Evolutionary conservation across 2,329 filamentous ascomycete species (phyloP).

Genomic region (Alternaria consortialis): DNA sequence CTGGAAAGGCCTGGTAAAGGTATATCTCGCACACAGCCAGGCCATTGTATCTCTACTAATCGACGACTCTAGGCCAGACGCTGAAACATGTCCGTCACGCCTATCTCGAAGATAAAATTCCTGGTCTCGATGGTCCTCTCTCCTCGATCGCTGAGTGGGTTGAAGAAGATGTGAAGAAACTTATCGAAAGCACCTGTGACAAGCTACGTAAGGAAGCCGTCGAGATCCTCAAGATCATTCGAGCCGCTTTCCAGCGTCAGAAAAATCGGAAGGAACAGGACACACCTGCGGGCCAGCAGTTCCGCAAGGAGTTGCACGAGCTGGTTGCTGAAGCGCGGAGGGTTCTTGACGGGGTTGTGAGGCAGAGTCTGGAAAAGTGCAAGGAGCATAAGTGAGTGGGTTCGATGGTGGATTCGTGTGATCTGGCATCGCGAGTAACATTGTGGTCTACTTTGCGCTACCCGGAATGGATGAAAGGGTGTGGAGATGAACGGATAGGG

Average conservation of each 20-base stretch:
- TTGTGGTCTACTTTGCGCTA: neutral
- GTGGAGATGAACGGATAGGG: no score
- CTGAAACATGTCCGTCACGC: constrained; percentile 8
- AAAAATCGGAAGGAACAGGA: constrained; percentile 17
- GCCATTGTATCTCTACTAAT: neutral
- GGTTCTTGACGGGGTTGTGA: constrained; percentile 12
- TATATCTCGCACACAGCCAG: neutral
- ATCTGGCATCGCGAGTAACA: no score
- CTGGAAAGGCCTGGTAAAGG: neutral
- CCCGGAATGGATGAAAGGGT: no score
- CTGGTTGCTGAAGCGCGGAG: constrained; percentile 13
- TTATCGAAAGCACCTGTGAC: neutral
- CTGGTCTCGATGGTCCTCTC: constrained; percentile 5
- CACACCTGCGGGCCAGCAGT: constrained; percentile 12
- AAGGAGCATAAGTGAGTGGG: constrained; percentile 12
- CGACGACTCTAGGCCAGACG: constrained; percentile 1
- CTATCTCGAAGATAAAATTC: constrained; percentile 6
- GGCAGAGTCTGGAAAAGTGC: constrained; percentile 17
- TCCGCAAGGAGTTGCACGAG: constrained; percentile 13
- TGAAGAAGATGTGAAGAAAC: neutral
- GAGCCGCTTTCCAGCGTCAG: constrained; percentile 13
- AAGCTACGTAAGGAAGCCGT: neutral
- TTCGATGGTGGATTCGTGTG: no score
- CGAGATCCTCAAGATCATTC: constrained; percentile 7
- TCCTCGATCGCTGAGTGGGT: neutral